Percentiles rank a stretch among this genome's conserved stretches.
Evolutionary conservation across 2,329 filamentous ascomycete genomes (phyloP).

Genomic region (Bipolaris cookei): DNA sequence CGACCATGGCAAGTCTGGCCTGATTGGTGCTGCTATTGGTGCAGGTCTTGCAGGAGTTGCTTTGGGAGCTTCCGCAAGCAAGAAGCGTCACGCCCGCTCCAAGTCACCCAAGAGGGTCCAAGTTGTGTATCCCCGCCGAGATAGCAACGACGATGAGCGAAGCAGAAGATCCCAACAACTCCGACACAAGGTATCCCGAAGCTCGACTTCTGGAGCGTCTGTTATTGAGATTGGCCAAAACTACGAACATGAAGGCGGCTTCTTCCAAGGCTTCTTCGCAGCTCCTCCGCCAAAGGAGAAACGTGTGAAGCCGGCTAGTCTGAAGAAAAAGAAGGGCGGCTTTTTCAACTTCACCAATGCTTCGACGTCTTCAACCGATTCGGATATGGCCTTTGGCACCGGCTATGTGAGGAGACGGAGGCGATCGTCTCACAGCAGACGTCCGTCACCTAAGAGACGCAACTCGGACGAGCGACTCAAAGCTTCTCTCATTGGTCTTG

Average conservation of each 20-base stretch:
- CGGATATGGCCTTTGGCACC: conserved; percentile 55
- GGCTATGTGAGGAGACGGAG: conserved; percentile 38
- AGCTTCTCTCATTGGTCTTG: conserved; percentile 54
- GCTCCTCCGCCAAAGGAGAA: conserved; percentile 55
- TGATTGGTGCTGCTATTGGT: conserved; percentile 49
- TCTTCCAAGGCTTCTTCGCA: conserved; percentile 63
- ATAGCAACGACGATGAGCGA: conserved; percentile 41
- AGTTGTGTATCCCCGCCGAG: conserved; percentile 35
- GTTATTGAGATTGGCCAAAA: conserved; percentile 70
- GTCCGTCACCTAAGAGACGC: conserved; percentile 40
- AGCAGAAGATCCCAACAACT: conserved; percentile 35
- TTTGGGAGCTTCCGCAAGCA: conserved; percentile 38
- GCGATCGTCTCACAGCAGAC: conserved; percentile 20
- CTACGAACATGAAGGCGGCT: conserved; percentile 53
- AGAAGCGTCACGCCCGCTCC: conserved; percentile 45
- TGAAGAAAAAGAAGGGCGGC: conserved; percentile 52
- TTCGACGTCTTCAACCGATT: conserved; percentile 55
- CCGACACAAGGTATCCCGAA: conserved; percentile 42
- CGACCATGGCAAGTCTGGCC: conserved; percentile 42
- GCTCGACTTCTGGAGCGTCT: conserved; percentile 58
- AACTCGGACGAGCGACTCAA: conserved; percentile 56
- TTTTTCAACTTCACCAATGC: conserved; percentile 59
- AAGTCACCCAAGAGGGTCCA: conserved; percentile 43
- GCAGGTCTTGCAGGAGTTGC: conserved; percentile 50
- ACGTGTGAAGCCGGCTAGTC: conserved; percentile 30